phyloP scores from a whole-genome alignment of 1,284 basidiomycete genomes.

The Mycosarcoma mackinlayi region DNA sequence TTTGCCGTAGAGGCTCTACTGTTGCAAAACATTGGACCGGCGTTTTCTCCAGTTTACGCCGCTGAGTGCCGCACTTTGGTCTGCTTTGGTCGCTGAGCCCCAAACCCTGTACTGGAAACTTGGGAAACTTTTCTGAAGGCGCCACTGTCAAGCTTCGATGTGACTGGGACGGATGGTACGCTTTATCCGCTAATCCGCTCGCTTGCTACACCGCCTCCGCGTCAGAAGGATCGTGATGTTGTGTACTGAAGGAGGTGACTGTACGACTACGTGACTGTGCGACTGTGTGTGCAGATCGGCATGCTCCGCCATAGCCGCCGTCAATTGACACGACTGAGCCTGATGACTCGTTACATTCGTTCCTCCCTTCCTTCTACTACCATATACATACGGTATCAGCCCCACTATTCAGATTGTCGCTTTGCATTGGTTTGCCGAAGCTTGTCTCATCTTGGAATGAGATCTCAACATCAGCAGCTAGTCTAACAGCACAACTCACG shows the following conservation, averaged over 20 bases:
- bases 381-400: background rate
- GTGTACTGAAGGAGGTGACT: background rate
- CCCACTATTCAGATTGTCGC: background rate
- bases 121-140: background rate
- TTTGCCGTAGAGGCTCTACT: background rate
- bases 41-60: conserved; percentile 37
- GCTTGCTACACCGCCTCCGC: too few relatives aligned
- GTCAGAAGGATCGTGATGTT: too few relatives aligned
- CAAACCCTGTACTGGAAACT: too few relatives aligned
- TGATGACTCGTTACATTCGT: background rate
- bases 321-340: too few relatives aligned
- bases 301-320: conserved; percentile 10
- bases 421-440: background rate
- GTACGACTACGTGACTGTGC: background rate
- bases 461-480: background rate
- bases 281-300: background rate
- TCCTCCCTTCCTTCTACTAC: background rate
- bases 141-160: too few relatives aligned
- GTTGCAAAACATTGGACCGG: conserved; percentile 10
- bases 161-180: too few relatives aligned
- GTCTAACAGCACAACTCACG: background rate
- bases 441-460: background rate
- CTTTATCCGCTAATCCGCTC: too few relatives aligned
- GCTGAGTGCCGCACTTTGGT: background rate
- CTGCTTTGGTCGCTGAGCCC: too few relatives aligned